phyloP scores from a whole-genome alignment of 83 land plant species.

The Picea mariana region DNA sequence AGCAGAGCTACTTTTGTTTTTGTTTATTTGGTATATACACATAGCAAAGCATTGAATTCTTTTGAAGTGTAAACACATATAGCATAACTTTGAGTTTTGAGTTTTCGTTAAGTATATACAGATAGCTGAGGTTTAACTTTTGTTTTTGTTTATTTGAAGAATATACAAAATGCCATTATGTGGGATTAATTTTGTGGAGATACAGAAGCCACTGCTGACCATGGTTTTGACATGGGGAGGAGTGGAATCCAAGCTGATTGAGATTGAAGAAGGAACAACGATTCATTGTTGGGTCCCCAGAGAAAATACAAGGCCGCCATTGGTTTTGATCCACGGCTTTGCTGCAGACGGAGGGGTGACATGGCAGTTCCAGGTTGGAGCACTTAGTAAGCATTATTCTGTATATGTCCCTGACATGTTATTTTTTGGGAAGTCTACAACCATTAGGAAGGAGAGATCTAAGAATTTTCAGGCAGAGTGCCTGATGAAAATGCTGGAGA shows the following conservation, averaged over 20 bases:
- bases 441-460: conserved; percentile 41
- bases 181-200: conserved; percentile 46
- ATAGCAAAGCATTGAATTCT: neutral
- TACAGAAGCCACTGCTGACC: conserved; percentile 45
- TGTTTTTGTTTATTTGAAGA: too few species aligned
- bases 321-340: conserved; percentile 80
- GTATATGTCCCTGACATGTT: conserved; percentile 77
- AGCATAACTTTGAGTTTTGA: neutral
- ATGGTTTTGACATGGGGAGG: conserved; percentile 49
- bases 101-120: too few species aligned
- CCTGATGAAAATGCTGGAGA: conserved; percentile 41
- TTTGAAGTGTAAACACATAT: neutral
- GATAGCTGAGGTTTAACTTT: too few species aligned
- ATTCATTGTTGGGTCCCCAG: conserved; percentile 76
- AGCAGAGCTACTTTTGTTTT: too few species aligned
- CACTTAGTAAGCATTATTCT: conserved; percentile 46
- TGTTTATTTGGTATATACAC: neutral
- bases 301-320: conserved; percentile 37
- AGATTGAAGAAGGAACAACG: conserved; percentile 65
- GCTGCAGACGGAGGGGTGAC: conserved; percentile 68
- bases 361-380: conserved; percentile 73
- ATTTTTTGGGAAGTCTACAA: conserved; percentile 63
- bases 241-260: conserved; percentile 35
- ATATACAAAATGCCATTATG: neutral
- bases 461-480: conserved; percentile 72